Base-by-base conservation (phyloP, 305 asterid genomes). In the Fraxinus floribunda region DNA sequence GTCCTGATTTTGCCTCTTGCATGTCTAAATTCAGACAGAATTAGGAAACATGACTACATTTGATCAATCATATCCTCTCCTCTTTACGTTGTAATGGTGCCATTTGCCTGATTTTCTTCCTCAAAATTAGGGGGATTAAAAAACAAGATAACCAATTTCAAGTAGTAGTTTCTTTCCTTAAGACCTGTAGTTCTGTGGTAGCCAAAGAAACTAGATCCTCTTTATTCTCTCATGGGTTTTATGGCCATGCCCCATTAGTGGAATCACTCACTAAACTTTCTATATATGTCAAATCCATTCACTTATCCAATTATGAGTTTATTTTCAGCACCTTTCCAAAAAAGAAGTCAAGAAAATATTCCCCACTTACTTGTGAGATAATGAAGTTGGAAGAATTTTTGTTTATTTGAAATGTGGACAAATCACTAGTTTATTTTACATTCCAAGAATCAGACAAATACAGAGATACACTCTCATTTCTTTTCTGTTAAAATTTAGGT, bases 11-110 rank as follows among this genome's bases (percentile, higher is more conserved):
- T n/a, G 66, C 2, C 66, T 55, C 66, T 55, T 18, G 66, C 66
- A 57, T 57, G 16, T 66, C n/a, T 66, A 66, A 62, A 66, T 66
- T 66, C 73, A 66, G 73, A 66, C 73, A 66, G n/a, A 66, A 66
- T 3, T 22, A 66, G 1, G 15, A 7, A 18, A 24, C 32, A 22
- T 22, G 71, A 18, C 32, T 7, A 8, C 71, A 22, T 62, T 22
- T 60, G 32, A 62, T 62, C 30, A 30, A 30, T 30, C 34, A 30
- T 30, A 30, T 30, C 39, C 75, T 11, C 20, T 70, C 38, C 75
- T 10, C 7, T 66, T 66, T 70, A n/a, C 30, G 75, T 26, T 68
- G 75, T 11, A 68, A 68, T 11, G 75, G 8, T 26, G 75, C 39
- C 39, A 70, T 30, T 70, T 70, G 75, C 73, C 73, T 70, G 8